Conservation (phyloP, 2,329 filamentous ascomycete genomes). For the Capronia epimyces region DNA sequence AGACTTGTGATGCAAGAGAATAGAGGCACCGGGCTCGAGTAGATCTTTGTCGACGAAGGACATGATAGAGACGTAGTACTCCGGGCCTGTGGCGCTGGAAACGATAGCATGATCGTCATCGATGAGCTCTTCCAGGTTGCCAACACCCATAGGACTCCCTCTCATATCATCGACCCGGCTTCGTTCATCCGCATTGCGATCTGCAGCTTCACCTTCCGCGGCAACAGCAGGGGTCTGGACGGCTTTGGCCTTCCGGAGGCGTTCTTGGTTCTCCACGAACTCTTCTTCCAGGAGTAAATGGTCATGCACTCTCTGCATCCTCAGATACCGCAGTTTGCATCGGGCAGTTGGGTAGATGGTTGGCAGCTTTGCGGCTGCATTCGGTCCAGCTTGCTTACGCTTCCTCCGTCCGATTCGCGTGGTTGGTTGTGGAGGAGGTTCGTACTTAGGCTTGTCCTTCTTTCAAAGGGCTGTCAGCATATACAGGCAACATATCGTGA, state of each 20-base stretch:
- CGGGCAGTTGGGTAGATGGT: constrained; percentile 90
- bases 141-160: constrained; percentile 96
- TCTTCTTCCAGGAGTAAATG: constrained; percentile 95
- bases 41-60: constrained; percentile 99
- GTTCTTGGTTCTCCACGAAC: constrained; percentile 98
- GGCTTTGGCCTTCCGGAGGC: constrained; percentile 83
- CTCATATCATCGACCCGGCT: constrained; percentile 96
- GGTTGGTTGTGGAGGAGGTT: constrained; percentile 92
- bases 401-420: constrained; percentile 98
- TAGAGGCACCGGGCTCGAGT: constrained; percentile 89
- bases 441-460: constrained; percentile 99
- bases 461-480: constrained; percentile 39
- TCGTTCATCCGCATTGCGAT: constrained; percentile 90
- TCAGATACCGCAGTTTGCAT: constrained; percentile 93
- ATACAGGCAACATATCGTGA: neutral
- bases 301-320: constrained; percentile 98
- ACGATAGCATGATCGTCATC: constrained; percentile 99
- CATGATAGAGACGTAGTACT: constrained; percentile 99
- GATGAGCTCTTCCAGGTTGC: constrained; percentile 96
- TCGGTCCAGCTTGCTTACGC: constrained; percentile 89
- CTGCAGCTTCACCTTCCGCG: constrained; percentile 68
- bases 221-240: constrained; percentile 59
- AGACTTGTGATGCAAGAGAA: constrained; percentile 93
- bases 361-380: constrained; percentile 90
- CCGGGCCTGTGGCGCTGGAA: constrained; percentile 90